These are phyloP conservation scores for Parietaria judaica DNA, from an alignment of 306 rosid genomes.

Conservation along the genomic window DNA sequence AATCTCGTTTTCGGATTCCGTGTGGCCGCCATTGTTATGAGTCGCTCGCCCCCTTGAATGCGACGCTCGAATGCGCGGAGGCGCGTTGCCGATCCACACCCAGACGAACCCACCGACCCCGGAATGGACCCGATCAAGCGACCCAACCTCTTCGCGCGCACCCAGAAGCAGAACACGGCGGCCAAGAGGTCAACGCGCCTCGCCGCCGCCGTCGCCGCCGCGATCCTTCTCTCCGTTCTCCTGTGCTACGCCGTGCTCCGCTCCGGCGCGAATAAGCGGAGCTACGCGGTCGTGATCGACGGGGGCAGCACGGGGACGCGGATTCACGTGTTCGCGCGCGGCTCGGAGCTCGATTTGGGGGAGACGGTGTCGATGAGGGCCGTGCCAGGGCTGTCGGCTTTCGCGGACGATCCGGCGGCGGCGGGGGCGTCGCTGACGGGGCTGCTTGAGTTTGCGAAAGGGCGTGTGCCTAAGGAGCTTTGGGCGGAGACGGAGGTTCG, in stretches of 20 bases:
- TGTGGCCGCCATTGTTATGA: slow-evolving; percentile 14
- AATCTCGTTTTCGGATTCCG: neutral
- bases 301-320: slow-evolving; percentile 92
- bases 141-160: slow-evolving; percentile 51
- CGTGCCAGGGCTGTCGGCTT: slow-evolving; percentile 77
- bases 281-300: slow-evolving; percentile 62
- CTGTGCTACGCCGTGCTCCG: slow-evolving; percentile 25
- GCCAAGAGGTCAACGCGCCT: neutral
- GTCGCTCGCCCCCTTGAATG: slow-evolving; percentile 35
- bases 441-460: slow-evolving; percentile 64
- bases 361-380: slow-evolving; percentile 51
- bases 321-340: slow-evolving; percentile 58
- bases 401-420: slow-evolving; percentile 39
- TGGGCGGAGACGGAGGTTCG: slow-evolving; percentile 73
- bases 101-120: slow-evolving; percentile 11
- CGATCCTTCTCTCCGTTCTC: slow-evolving; percentile 27
- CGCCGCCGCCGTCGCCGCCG: slow-evolving; percentile 15
- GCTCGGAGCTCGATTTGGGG: slow-evolving; percentile 43
- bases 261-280: slow-evolving; percentile 3
- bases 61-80: slow-evolving; percentile 67
- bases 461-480: slow-evolving; percentile 45
- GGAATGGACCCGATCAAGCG: slow-evolving; percentile 70
- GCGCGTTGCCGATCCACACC: slow-evolving; percentile 18
- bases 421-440: slow-evolving; percentile 52
- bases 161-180: slow-evolving; percentile 15